A percentile compares a stretch with the other conserved stretches of the same genome.
These are phyloP conservation scores for Artemisia tridentata DNA, from an alignment of 129 eudicot genomes.

Conservation along the genomic window DNA sequence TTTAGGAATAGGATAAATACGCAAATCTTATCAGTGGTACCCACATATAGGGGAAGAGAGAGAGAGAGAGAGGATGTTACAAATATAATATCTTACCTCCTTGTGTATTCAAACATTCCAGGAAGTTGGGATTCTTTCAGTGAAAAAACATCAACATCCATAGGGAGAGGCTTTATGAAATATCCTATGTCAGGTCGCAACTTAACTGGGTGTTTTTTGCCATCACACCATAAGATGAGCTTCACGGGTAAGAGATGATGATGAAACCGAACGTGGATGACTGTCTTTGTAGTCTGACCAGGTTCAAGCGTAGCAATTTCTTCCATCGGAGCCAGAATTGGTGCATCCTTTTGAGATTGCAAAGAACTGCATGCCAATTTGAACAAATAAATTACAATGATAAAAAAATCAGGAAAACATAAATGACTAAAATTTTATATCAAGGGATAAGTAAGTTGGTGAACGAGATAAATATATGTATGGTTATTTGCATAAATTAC, in stretches of 20 bases:
- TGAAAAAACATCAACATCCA: constrained; percentile 53
- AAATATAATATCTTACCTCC: constrained; percentile 49
- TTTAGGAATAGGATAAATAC: too few relatives aligned
- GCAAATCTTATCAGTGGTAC: too few relatives aligned
- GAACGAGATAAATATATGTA: too few relatives aligned
- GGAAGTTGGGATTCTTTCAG: constrained; percentile 82
- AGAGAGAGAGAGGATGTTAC: not conserved
- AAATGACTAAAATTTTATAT: not conserved
- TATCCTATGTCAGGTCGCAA: constrained; percentile 92
- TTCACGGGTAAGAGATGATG: constrained; percentile 95
- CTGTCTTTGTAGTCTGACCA: constrained; percentile 51
- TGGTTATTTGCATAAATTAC: too few relatives aligned
- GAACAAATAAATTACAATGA: constrained; percentile 2
- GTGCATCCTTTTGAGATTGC: constrained; percentile 47
- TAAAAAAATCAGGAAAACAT: constrained; percentile 13
- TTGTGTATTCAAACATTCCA: constrained; percentile 88
- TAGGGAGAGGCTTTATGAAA: constrained; percentile 73
- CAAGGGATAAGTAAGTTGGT: not conserved
- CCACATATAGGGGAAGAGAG: too few relatives aligned
- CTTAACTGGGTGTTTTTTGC: constrained; percentile 62
- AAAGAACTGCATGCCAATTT: constrained; percentile 39
- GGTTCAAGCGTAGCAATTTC: constrained; percentile 62
- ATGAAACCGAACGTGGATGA: constrained; percentile 76
- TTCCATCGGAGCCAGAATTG: constrained; percentile 61
- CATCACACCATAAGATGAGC: constrained; percentile 61